Conservation (phyloP, 768 basidiomycete species). For the Tricholoma bakamatsutake region DNA sequence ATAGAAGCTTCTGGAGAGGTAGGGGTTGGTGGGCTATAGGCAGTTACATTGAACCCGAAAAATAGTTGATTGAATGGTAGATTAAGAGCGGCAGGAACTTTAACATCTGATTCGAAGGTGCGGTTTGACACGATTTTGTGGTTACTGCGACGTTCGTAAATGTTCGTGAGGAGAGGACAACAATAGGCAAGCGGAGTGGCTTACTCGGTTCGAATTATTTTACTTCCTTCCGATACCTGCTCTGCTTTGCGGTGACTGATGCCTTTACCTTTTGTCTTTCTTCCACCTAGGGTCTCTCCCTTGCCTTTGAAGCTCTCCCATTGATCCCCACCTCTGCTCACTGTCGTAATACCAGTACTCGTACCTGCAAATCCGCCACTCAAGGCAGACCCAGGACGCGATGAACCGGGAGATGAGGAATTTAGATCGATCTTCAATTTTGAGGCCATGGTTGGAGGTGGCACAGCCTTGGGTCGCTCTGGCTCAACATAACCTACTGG, state of each 20-base stretch:
- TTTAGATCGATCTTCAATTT: slow-evolving; percentile 94
- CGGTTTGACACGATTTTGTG: slow-evolving; percentile 80
- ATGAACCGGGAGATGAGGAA: slow-evolving; percentile 81
- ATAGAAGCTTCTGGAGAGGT: slow-evolving; percentile 19
- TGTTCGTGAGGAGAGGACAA: slow-evolving; percentile 7
- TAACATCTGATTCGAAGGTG: slow-evolving; percentile 62
- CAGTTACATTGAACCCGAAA: slow-evolving; percentile 85
- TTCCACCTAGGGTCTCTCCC: slow-evolving; percentile 85
- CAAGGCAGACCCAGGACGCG: slow-evolving; percentile 71
- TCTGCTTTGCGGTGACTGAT: slow-evolving; percentile 80
- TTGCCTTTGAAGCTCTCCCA: slow-evolving; percentile 98
- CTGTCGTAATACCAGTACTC: slow-evolving; percentile 36
- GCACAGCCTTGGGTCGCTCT: slow-evolving; percentile 73
- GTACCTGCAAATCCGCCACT: slow-evolving; percentile 60
- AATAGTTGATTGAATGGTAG: slow-evolving; percentile 93
- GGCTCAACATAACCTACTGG: slow-evolving; percentile 95
- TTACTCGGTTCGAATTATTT: slow-evolving; percentile 88
- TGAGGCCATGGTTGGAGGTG: slow-evolving; percentile 89
- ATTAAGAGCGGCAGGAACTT: slow-evolving; percentile 85
- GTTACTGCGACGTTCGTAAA: slow-evolving; percentile 45
- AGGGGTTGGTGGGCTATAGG: slow-evolving; percentile 52
- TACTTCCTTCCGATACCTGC: slow-evolving; percentile 72
- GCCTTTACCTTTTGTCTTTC: slow-evolving; percentile 95
- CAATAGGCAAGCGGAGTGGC: slow-evolving; percentile 23
- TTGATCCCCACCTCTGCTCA: slow-evolving; percentile 74